Evolutionary conservation across 2,329 filamentous ascomycete species (phyloP).

Genomic region (Didymella sp.): DNA sequence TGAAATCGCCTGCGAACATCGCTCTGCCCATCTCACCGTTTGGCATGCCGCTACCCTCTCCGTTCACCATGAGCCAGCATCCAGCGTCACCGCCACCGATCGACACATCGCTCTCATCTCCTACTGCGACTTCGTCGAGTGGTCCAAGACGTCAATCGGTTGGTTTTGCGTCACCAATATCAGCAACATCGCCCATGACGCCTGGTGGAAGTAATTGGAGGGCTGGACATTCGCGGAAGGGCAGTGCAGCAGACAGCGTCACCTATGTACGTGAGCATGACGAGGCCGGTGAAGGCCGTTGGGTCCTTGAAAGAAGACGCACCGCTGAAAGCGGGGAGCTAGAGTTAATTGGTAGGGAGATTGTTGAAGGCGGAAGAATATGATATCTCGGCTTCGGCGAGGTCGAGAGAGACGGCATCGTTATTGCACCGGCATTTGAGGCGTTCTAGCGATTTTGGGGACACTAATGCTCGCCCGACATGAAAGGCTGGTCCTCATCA

Average conservation of each 20-base stretch:
- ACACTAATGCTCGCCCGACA: constrained; percentile 3
- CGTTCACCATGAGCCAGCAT: constrained; percentile 30
- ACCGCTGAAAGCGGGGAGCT: constrained; percentile 70
- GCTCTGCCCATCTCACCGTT: constrained; percentile 34
- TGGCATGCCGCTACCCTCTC: constrained; percentile 35
- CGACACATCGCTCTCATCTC: constrained; percentile 38
- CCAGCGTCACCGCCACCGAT: constrained; percentile 32
- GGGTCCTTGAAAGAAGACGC: constrained; percentile 73
- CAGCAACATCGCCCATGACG: constrained; percentile 43
- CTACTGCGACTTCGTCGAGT: constrained; percentile 26
- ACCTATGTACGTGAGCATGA: constrained; percentile 70
- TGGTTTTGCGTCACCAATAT: constrained; percentile 44
- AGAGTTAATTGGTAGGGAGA: constrained; percentile 69
- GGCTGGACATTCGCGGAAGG: constrained; percentile 47
- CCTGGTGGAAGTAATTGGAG: constrained; percentile 41
- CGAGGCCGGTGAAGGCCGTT: constrained; percentile 64
- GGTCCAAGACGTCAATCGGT: constrained; percentile 39
- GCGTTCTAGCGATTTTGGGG: constrained; percentile 8
- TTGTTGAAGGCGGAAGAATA: constrained; percentile 63
- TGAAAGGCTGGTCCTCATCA: constrained; percentile 12
- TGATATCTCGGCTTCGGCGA: constrained; percentile 1
- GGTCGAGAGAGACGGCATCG: neutral
- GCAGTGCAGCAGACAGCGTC: constrained; percentile 68
- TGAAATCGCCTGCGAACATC: constrained; percentile 31
- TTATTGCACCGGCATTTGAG: constrained; percentile 1